phyloP scores from a whole-genome alignment of 1,139 yeast species.

The Pneumocystis carinii region DNA sequence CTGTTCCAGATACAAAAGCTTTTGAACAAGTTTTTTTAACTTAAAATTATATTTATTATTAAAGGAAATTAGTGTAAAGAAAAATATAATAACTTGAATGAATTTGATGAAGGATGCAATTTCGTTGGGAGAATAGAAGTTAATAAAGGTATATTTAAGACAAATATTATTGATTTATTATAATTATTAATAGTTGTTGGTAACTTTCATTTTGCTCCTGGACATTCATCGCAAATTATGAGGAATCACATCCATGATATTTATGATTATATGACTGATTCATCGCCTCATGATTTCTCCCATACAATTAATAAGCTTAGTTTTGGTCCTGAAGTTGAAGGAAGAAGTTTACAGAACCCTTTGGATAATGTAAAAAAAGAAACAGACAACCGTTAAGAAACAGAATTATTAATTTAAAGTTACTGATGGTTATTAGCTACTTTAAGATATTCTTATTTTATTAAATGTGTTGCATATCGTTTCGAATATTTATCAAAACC shows the following conservation, averaged over 20 bases:
- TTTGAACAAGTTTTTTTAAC: conserved; percentile 39
- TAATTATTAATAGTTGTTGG: conserved; percentile 77
- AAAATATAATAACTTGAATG: conserved; percentile 31
- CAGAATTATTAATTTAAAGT: not conserved
- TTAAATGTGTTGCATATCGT: conserved; percentile 84
- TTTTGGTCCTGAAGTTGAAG: conserved; percentile 53
- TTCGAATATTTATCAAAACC: conserved; percentile 43
- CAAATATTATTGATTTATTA: conserved; percentile 27
- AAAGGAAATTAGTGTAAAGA: conserved; percentile 70
- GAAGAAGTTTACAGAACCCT: conserved; percentile 40
- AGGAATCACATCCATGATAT: conserved; percentile 62
- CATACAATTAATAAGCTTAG: conserved; percentile 69
- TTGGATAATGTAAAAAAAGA: conserved; percentile 40
- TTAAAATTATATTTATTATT: conserved; percentile 20
- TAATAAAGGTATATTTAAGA: not conserved
- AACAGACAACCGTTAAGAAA: conserved; percentile 30
- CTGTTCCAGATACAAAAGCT: conserved; percentile 71
- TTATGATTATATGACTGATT: conserved; percentile 46
- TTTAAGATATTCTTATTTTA: conserved; percentile 59
- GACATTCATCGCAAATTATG: conserved; percentile 46
- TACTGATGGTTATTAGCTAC: conserved; percentile 17
- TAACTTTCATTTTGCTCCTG: conserved; percentile 90
- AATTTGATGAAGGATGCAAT: conserved; percentile 74
- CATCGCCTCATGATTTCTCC: conserved; percentile 43
- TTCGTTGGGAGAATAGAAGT: conserved; percentile 38